Base-by-base conservation (phyloP, 208 protist genomes). In the Angomonas deanei region DNA sequence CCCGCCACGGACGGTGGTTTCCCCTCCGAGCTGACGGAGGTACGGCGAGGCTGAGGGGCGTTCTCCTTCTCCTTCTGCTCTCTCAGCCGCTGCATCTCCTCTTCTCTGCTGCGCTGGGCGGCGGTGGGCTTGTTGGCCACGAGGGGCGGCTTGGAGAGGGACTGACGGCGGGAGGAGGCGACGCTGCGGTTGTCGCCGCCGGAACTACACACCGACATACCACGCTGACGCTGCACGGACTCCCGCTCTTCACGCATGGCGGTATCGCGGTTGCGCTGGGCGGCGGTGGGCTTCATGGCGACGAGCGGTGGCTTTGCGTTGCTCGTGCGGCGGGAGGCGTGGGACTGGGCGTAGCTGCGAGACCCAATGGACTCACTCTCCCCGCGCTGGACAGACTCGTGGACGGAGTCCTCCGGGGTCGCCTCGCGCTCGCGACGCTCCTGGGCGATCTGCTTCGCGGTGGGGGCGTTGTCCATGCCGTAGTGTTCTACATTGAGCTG, bases 401-500 rank as follows among this genome's bases (percentile, higher is more conserved):
- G 67, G n/a, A 32, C 57, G 34, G 66, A 59, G 24, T 42, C 48
- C 50, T 66, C 60, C 39, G 69, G 70, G 50, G 66, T 69, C 26
- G 63, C 65, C 62, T 72, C 70, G 53, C 74, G 67, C 47, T 72
- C 68, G 57, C 74, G 77, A 50, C 66, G 64, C 61, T 72, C 77
- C 74, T 88, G 64, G 48, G 87, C 63, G 48, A 84, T 76, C 78
- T 84, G 74, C 66, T 78, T 66, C 47, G 60, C 63, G 26, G 76
- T 79, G 21, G 77, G 82, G 15, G 74, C 76, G 62, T 75, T 76
- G 56, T 82, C 70, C 39, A 86, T 38, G 59, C 87, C 84, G 70
- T 89, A 93, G 76, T 93, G 84, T 60, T 80, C 76, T 17, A 71
- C 77, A 68, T 93, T 93, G 36, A 93, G 68, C 66, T 93, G 80